Base-by-base conservation (phyloP, 1,284 basidiomycete species). In the Pascua guehoae region DNA sequence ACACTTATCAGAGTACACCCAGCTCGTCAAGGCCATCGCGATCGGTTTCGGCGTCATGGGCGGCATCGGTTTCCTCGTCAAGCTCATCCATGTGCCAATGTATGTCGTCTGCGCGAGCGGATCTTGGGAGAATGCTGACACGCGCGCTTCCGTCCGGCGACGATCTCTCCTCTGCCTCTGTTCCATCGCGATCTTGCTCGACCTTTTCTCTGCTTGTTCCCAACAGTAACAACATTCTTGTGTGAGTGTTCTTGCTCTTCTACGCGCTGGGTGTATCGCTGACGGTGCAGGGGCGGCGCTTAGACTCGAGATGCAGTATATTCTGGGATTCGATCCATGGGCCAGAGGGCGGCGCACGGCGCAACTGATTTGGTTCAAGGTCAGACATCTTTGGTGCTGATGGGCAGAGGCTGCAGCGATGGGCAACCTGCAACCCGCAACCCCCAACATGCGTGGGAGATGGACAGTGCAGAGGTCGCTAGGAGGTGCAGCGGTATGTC, bases 21-120 rank as follows among this genome's bases (percentile, higher is more conserved):
- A 94, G 76, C 93, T 97, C 66, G 95, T 87, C 80, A 87, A 86
- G 74, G 93, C 93, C 47, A 90, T 97, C 58, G 91, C 91, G 3
- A 87, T 96, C 64, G 93, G 93, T 16, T 97, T 97, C 71, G 89
- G 86, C 53, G 89, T 97, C 66, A 96, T 96, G 91, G 93, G 93
- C n/a, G 52, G 94, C 82, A 93, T 95, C 76, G 91, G 91, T 12
- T 95, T 92, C 80, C 87, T 95, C 72, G 91, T 95, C 65, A 94
- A 94, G 79, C 85, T 95, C 65, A 92, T 32, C 24, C 24, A 32
- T 32, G 24, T 32, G 24, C 24, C 24, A 32, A 32, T 32, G 24
- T 32, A 32, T 7, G 24, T 32, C 24, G 24, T 32, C 24, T 32
- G 24, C 24, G 24, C 24, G 24, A 32, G 24, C 24, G 24, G 24